These are phyloP conservation scores for Esteya vermicola DNA, from an alignment of 2,329 filamentous ascomycete species.

Conservation along the genomic window DNA sequence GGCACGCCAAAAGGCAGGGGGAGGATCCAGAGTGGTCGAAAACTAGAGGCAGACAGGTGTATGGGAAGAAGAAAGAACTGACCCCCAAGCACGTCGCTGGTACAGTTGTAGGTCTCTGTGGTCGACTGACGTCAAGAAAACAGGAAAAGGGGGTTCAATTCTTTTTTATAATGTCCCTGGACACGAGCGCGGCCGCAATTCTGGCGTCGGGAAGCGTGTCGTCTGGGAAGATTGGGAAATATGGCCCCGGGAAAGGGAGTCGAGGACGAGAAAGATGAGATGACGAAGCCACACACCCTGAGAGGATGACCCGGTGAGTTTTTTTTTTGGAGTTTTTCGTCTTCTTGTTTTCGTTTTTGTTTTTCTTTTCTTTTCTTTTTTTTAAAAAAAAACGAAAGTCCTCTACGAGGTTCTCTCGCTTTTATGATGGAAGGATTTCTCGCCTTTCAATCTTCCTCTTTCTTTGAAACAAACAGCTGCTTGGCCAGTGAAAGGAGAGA, in stretches of 20 bases:
- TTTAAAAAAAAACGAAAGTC: no score
- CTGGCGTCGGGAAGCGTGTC: not conserved
- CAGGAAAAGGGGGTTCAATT: not conserved
- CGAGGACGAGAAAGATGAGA: not conserved
- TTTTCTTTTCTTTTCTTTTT: no score
- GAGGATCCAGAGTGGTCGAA: not conserved
- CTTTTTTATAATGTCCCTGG: not conserved
- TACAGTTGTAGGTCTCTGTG: not conserved
- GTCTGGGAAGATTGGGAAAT: not conserved
- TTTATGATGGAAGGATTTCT: no score
- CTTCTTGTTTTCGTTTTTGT: no score
- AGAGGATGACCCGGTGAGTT: no score
- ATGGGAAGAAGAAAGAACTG: not conserved
- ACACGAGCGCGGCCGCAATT: not conserved
- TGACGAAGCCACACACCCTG: not conserved
- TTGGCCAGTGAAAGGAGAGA: not conserved
- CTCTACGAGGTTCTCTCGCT: no score
- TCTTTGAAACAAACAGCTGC: not conserved
- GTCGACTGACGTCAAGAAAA: not conserved
- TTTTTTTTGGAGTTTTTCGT: no score
- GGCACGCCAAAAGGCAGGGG: not conserved
- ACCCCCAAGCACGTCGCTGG: not conserved
- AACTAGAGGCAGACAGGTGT: no score
- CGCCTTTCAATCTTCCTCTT: not conserved
- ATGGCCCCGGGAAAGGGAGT: not conserved